Percentiles rank a stretch among this genome's conserved stretches.
Conservation (phyloP, 192 early-diverging fungal species). For the Entrophospora sp. region DNA sequence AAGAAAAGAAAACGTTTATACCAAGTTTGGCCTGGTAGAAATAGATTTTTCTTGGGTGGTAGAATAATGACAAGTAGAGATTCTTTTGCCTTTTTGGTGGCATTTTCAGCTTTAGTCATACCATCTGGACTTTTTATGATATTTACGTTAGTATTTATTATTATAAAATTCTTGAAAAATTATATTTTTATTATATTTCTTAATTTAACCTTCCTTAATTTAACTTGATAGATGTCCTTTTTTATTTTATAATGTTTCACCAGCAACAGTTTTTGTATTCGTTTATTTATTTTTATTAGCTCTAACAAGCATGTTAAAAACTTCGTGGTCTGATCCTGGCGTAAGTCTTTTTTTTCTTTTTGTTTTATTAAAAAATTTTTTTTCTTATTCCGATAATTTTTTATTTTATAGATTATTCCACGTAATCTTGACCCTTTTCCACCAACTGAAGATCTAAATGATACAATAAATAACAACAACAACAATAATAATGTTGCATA, state of each 20-base stretch:
- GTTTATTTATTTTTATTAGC: conserved; percentile 54
- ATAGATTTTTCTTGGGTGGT: conserved; percentile 54
- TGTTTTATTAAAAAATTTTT: neutral
- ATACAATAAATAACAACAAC: conserved; percentile 29
- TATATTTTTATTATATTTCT: too few species aligned
- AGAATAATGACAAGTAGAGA: conserved; percentile 57
- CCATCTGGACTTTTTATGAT: conserved; percentile 54
- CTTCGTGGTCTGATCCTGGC: conserved; percentile 71
- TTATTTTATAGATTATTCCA: conserved; percentile 47
- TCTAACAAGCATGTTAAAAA: conserved; percentile 59
- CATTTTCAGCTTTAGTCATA: conserved; percentile 43
- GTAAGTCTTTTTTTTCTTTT: conserved; percentile 21
- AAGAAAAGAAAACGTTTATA: conserved; percentile 22
- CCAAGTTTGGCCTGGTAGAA: conserved; percentile 42
- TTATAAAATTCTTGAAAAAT: too few species aligned
- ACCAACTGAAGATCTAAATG: conserved; percentile 42
- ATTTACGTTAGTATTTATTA: conserved; percentile 44
- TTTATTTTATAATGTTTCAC: conserved; percentile 50
- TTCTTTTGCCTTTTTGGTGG: conserved; percentile 52
- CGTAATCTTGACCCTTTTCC: conserved; percentile 55
- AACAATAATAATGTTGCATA: conserved; percentile 13
- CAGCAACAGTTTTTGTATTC: conserved; percentile 58
- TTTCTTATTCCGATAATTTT: neutral
- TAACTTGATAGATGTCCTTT: conserved; percentile 62
- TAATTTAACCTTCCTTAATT: neutral